Base-by-base conservation (phyloP, 805 yeast genomes). In the Huiozyma sinensis region DNA sequence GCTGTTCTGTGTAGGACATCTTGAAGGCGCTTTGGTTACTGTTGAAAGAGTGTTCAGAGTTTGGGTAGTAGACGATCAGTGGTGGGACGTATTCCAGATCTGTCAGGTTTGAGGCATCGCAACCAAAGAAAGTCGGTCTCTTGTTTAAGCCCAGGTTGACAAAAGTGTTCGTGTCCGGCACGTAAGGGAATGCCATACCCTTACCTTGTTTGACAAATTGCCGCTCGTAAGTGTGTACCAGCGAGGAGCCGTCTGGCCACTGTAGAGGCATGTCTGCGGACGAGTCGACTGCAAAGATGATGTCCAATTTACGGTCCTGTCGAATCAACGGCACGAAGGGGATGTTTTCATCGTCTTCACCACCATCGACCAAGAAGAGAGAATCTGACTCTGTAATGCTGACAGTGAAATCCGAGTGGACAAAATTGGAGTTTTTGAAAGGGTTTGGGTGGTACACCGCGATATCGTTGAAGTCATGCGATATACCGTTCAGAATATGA, bases 101-200 rank as follows among this genome's bases (percentile, higher is more conserved):
- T 6, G 88, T 77, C 56, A 81, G 64, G 56, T 83, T 82, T 1
- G 64, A 50, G 4, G 83, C 71, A 56, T 83, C 74, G 63, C 95
- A 86, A 32, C 95, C 95, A 59, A 87, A 87, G 66, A 87, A 86
- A 0, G 82, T 71, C 40, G 95, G 95, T 47, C 66, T 72, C 7
- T 79, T 68, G 11, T 85, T 80, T 50, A 85, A 68, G 45, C 82
- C 83, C 50, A 66, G 53, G 47, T 72, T 71, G 28, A 75, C 56
- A 61, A 85, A 82, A 0, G 88, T 73, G 36, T 71, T 63, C 27
- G 60, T 65, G 58, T 78, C 89, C 10, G 95, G 95, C 41, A 86
- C 89, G 52, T 82, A 75, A 6, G 95, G 95, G 71, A 83, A 83
- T 4, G 81, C 68, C 28, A 83, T 74, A 40, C 76, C 76, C 49